These are phyloP conservation scores for Dichotomopilus funicola DNA, from an alignment of 2,329 filamentous ascomycete genomes.

Conservation along the genomic window DNA sequence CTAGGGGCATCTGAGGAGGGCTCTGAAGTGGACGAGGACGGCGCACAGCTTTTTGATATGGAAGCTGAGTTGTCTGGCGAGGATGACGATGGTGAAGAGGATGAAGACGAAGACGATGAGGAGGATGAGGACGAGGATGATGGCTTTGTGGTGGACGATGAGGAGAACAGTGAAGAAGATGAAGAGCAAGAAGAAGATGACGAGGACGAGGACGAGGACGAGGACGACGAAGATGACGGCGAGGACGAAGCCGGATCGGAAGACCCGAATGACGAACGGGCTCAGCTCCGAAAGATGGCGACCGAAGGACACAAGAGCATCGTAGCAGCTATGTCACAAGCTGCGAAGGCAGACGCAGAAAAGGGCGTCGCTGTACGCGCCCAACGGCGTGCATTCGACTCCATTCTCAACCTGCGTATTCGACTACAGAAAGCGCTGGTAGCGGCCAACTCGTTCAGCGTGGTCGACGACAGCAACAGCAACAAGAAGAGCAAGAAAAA, in stretches of 20 bases:
- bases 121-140: slow-evolving; percentile 28
- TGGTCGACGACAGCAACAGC: slow-evolving; percentile 32
- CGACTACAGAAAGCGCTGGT: slow-evolving; percentile 87
- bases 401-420: slow-evolving; percentile 82
- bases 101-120: slow-evolving; percentile 30
- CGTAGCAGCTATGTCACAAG: slow-evolving; percentile 53
- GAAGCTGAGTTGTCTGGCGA: slow-evolving; percentile 28
- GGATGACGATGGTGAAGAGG: slow-evolving; percentile 25
- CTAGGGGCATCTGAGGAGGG: slow-evolving; percentile 31
- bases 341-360: slow-evolving; percentile 67
- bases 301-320: slow-evolving; percentile 60
- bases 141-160: slow-evolving; percentile 28
- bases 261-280: slow-evolving; percentile 35
- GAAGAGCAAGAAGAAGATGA: slow-evolving; percentile 29
- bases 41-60: slow-evolving; percentile 21
- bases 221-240: slow-evolving; percentile 31
- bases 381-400: slow-evolving; percentile 81
- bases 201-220: slow-evolving; percentile 31
- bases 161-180: slow-evolving; percentile 32
- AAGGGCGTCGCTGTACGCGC: slow-evolving; percentile 83
- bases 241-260: slow-evolving; percentile 31
- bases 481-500: slow-evolving; percentile 19
- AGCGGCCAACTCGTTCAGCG: slow-evolving; percentile 66
- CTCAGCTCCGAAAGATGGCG: slow-evolving; percentile 62
- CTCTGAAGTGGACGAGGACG: slow-evolving; percentile 22